phyloP scores from a whole-genome alignment of 495 filamentous ascomycete species.

The Xylaria longipes region DNA sequence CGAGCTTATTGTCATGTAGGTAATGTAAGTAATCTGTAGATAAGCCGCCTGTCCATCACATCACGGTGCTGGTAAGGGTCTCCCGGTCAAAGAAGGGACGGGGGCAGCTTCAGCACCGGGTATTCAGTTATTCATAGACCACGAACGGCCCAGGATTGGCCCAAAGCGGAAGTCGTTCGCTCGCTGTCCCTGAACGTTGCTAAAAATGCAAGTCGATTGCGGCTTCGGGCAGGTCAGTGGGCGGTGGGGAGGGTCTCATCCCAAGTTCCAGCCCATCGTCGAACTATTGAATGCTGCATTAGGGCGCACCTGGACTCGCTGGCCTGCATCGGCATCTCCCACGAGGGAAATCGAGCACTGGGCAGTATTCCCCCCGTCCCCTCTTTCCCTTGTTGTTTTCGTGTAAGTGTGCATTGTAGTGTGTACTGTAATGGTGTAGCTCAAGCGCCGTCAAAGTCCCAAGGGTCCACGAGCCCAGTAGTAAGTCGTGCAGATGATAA shows the following conservation, averaged over 20 bases:
- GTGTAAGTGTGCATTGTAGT: slow-evolving; percentile 17
- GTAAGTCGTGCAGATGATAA: slow-evolving; percentile 24
- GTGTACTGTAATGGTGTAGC: slow-evolving; percentile 22
- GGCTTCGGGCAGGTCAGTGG: slow-evolving; percentile 27
- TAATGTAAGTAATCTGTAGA: slow-evolving; percentile 15
- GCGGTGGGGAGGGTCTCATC: slow-evolving; percentile 23
- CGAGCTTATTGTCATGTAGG: slow-evolving; percentile 8
- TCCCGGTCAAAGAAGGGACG: not conserved
- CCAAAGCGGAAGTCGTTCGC: slow-evolving; percentile 23
- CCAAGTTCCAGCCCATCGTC: slow-evolving; percentile 28
- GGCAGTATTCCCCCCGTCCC: slow-evolving; percentile 25
- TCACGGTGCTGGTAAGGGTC: not conserved
- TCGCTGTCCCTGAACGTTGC: slow-evolving; percentile 13
- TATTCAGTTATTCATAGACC: slow-evolving; percentile 23
- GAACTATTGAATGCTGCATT: slow-evolving; percentile 31
- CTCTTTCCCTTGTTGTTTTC: slow-evolving; percentile 25
- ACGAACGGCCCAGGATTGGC: not conserved
- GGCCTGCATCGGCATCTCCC: slow-evolving; percentile 29
- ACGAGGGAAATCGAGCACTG: slow-evolving; percentile 14
- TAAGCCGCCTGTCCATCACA: not conserved
- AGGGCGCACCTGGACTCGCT: slow-evolving; percentile 28
- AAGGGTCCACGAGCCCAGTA: slow-evolving; percentile 22
- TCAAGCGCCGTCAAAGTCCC: slow-evolving; percentile 18
- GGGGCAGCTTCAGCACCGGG: not conserved
- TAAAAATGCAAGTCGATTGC: slow-evolving; percentile 25